Conservation (phyloP, 148 eudicot species). For the Spergularia marina region DNA sequence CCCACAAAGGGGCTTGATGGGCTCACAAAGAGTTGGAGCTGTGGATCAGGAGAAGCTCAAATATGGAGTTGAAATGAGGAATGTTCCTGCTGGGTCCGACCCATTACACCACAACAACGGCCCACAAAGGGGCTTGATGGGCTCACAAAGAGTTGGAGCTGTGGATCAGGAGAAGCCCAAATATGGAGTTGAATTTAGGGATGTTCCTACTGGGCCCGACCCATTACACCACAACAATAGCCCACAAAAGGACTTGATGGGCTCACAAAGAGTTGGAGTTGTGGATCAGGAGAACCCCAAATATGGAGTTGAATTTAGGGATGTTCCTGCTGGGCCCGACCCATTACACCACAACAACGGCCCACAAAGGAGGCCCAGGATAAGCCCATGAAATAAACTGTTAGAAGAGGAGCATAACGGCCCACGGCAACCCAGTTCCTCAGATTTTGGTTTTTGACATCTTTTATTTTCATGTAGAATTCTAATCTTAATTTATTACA, state of each 20-base stretch:
- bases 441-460: no score
- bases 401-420: no score
- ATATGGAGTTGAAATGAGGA: constrained; percentile 32
- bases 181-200: constrained; percentile 31
- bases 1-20: constrained; percentile 9
- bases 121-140: constrained; percentile 10
- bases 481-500: no score
- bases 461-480: no score
- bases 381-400: constrained; percentile 1
- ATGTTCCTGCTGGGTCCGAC: constrained; percentile 40
- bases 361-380: constrained; percentile 24
- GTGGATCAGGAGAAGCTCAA: not conserved
- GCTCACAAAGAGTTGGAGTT: not conserved
- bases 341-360: constrained; percentile 45
- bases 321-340: constrained; percentile 40
- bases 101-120: constrained; percentile 44
- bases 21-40: not conserved
- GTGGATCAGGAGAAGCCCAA: not conserved
- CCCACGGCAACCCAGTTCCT: no score
- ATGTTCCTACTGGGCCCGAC: constrained; percentile 40
- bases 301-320: constrained; percentile 31
- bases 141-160: not conserved
- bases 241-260: constrained; percentile 10
- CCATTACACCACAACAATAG: constrained; percentile 44
- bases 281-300: not conserved